These are phyloP conservation scores for Gynostemma pentaphyllum DNA, from an alignment of 306 rosid species.

Conservation along the genomic window DNA sequence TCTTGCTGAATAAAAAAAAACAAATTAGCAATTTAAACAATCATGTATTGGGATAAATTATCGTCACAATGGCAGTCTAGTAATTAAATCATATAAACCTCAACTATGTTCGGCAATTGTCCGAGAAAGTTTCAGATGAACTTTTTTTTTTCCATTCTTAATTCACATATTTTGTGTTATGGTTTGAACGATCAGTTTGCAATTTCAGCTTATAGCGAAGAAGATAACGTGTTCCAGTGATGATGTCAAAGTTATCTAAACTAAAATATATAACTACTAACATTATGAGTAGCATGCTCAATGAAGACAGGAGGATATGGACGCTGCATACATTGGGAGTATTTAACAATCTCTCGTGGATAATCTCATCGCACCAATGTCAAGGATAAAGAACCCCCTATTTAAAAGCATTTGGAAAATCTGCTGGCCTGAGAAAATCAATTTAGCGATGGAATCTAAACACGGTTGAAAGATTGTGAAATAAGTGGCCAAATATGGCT, in stretches of 20 bases:
- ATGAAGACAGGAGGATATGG: too few relatives aligned
- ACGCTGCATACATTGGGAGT: too few relatives aligned
- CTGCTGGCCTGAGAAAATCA: too few relatives aligned
- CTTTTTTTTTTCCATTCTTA: background rate
- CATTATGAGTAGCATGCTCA: background rate
- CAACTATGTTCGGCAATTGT: background rate
- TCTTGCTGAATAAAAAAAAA: slow-evolving; percentile 46
- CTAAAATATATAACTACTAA: background rate
- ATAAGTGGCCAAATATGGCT: too few relatives aligned
- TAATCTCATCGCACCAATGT: too few relatives aligned
- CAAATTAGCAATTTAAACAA: slow-evolving; percentile 2
- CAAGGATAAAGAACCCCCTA: too few relatives aligned
- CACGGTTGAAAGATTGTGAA: too few relatives aligned
- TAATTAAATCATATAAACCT: background rate
- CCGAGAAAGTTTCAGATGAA: background rate
- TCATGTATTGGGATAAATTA: background rate
- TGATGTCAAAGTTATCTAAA: background rate
- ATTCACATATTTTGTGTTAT: background rate
- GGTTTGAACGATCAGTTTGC: background rate
- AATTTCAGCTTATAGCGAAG: background rate
- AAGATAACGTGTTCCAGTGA: background rate
- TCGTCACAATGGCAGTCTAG: background rate
- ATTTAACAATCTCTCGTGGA: too few relatives aligned
- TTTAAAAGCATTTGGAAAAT: too few relatives aligned
- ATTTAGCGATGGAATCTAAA: too few relatives aligned